Base-by-base conservation (phyloP, 495 filamentous ascomycete genomes). In the Elasticomyces elasticus region DNA sequence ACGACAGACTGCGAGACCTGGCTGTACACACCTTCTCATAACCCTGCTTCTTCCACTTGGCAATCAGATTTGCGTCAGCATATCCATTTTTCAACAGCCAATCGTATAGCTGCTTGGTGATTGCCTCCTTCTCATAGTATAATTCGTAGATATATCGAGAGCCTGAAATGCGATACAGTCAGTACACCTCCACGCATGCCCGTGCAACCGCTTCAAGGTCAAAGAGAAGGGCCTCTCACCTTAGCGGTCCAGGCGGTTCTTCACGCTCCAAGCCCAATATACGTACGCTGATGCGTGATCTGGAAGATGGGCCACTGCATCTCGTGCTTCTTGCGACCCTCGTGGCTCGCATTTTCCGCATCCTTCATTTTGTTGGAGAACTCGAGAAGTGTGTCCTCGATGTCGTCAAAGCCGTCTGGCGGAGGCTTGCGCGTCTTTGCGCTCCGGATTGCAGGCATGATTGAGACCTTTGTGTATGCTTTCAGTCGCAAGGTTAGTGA, bases 291-390 rank as follows among this genome's bases (percentile, higher is more conserved):
- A 71, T 99, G 92, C 37, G 80, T 82, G 67, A 99, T 97, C 69
- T 95, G 92, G 67, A 97, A 96, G 49, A 97, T 92, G 46, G 89
- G 89, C 94, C 92, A 97, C 52, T 89, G 75, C 49, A 86, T 86
- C 71, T 96, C 89, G 64, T 95, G 80, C 59, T 87, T 82, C 71
- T 85, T 86, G 61, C 85, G 86, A 7, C 84, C 84, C 42, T 87
- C 84, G 56, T 84, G 80, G 59, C 78, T 72, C 30, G 74, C 72
- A 65, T 91, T 89, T 67, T 95, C 87, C 47, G 91, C 92, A 71
- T 98, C 92, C 68, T 96, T 96, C 92, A 97, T 95, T 73, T 95
- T 94, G 75, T 96, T 95, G 69, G 76, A 76, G 71, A 97, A 98
- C 60, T 95, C 86, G 22, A 97, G 80, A 25, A 98, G 83, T 54